These are phyloP conservation scores for Nyctanthes arbortristis DNA, from an alignment of 257 asterid genomes.

Conservation along the genomic window DNA sequence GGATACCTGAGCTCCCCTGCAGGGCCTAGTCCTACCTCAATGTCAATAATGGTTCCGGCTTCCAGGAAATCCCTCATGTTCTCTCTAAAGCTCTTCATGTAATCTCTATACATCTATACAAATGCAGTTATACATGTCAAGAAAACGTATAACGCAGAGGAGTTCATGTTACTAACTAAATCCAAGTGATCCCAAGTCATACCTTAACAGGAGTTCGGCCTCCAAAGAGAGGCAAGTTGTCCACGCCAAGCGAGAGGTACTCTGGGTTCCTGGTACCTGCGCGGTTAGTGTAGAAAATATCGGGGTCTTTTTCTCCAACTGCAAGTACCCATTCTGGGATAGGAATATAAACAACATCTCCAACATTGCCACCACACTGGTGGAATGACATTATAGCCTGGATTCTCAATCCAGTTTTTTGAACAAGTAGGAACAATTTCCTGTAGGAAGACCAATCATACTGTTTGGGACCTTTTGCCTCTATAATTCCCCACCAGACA, in stretches of 20 bases:
- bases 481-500: conserved; percentile 89
- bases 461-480: conserved; percentile 55
- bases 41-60: conserved; percentile 56
- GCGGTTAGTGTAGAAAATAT: conserved; percentile 63
- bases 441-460: conserved; percentile 76
- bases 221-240: conserved; percentile 57
- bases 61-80: conserved; percentile 59
- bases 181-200: background rate
- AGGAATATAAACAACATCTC: conserved; percentile 65
- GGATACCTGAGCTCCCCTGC: conserved; percentile 91
- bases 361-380: conserved; percentile 85
- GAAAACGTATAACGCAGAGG: background rate
- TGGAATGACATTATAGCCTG: conserved; percentile 93
- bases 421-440: conserved; percentile 51
- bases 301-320: conserved; percentile 47
- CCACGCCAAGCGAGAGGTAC: conserved; percentile 69
- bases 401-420: conserved; percentile 51
- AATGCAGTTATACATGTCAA: background rate
- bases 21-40: conserved; percentile 89
- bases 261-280: conserved; percentile 57
- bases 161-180: background rate
- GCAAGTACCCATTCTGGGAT: conserved; percentile 70
- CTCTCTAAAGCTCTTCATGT: conserved; percentile 71
- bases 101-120: conserved; percentile 71
- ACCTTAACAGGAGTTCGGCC: conserved; percentile 81